Evolutionary conservation across 768 basidiomycete species (phyloP), one percentile per base, ranked within the genome.

Genomic region (Suillus plorans): DNA sequence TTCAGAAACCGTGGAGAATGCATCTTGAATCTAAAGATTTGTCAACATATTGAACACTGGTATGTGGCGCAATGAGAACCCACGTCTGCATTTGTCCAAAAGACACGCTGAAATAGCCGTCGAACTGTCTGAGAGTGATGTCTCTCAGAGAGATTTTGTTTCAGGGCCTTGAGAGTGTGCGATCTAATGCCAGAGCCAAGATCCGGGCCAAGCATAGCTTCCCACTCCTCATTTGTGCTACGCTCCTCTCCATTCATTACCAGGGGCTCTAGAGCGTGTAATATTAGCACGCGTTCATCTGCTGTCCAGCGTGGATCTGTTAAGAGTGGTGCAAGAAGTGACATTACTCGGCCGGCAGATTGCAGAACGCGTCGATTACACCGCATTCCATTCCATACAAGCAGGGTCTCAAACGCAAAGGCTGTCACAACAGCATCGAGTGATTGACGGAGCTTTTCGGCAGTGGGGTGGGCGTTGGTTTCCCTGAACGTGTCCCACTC

Each of bases 61-160:
- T 31, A 42, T 31, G 10, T 8, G 53, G 34, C 41, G 18, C 14
- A 60, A 28, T 52, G 22, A 63, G 37, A 44, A 80, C 86, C 71
- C 68, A 94, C 94, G 69, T 93, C 91, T 52, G 80, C 70, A 64
- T 84, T 85, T 64, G 86, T 85, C 86, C 93, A 94, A 31, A 94
- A 73, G 9, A 83, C 72, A 36, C 80, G 78, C 58, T 90, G 84
- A 28, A 94, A 77, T 47, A 76, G 77, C 72, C 63, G 82, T 77
- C 49, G 74, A 60, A 44, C 69, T 64, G 61, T 45, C 59, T 59
- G 18, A 60, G 60, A 44, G 61, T 62, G 59, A 64, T 62, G 47
- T 57, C 67, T 50, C 50, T 53, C 25, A 37, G 64, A 61, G 12
- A 68, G 60, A 39, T 61, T 62, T 8, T 53, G 61, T 31, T 71